These are phyloP conservation scores for Naematelia aurantialba DNA, from an alignment of 768 basidiomycete genomes.

Conservation along the genomic window DNA sequence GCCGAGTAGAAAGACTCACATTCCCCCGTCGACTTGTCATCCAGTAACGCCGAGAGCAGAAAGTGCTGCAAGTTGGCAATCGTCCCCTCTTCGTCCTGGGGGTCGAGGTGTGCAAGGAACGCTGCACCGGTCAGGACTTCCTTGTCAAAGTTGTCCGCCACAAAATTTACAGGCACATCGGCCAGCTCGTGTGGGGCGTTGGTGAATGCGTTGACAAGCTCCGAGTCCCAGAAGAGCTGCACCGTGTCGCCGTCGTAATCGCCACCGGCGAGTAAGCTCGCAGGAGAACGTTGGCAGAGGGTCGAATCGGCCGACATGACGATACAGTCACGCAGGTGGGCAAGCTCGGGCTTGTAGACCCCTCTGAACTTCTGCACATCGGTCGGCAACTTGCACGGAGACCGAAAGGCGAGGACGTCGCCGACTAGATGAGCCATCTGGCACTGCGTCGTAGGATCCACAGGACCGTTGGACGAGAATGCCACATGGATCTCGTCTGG, in stretches of 20 bases:
- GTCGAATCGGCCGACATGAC: constrained; percentile 32
- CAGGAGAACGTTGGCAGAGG: constrained; percentile 31
- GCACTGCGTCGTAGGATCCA: constrained; percentile 23
- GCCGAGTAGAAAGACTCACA: constrained; percentile 20
- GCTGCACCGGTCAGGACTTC: constrained; percentile 23
- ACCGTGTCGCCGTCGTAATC: constrained; percentile 47
- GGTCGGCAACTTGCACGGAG: constrained; percentile 41
- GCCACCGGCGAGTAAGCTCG: constrained; percentile 35
- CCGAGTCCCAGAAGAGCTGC: constrained; percentile 28
- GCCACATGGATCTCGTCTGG: constrained; percentile 34
- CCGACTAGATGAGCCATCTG: constrained; percentile 26
- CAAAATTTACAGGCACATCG: constrained; percentile 22
- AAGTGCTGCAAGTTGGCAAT: constrained; percentile 26
- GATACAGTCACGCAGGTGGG: constrained; percentile 35
- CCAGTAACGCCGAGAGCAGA: constrained; percentile 24
- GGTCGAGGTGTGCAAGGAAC: constrained; percentile 19
- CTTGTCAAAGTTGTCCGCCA: constrained; percentile 33
- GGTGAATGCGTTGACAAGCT: constrained; percentile 24
- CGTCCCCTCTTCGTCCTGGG: constrained; percentile 12
- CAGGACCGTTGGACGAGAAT: constrained; percentile 19
- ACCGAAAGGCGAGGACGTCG: constrained; percentile 29
- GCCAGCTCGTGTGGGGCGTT: constrained; percentile 27
- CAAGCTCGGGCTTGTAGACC: constrained; percentile 32
- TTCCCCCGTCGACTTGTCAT: constrained; percentile 19
- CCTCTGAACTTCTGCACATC: constrained; percentile 37